A percentile compares a stretch with the other conserved stretches of the same genome.
Conservation (phyloP, 1,284 basidiomycete species). For the Sporisorium graminicola region DNA sequence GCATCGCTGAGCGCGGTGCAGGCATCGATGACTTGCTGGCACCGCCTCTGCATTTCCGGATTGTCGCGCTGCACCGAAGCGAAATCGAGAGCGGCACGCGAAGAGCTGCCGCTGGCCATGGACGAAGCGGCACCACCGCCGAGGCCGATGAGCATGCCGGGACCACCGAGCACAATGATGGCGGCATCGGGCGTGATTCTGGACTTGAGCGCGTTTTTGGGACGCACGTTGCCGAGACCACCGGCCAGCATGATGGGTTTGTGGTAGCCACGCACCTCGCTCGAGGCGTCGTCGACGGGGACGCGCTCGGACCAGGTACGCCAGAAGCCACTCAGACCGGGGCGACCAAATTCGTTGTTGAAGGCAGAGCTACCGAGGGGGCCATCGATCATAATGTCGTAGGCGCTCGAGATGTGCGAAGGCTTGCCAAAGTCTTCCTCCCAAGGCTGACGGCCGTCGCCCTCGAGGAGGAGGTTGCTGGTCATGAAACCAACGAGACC, state of each 20-base stretch:
- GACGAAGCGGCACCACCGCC: conserved; percentile 96
- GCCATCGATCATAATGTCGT: conserved; percentile 97
- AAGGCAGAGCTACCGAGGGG: conserved; percentile 94
- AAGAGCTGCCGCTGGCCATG: conserved; percentile 77
- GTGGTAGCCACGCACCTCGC: conserved; percentile 92
- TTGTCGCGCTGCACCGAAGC: conserved; percentile 98
- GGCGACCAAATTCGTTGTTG: conserved; percentile 98
- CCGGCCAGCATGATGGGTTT: conserved; percentile 99
- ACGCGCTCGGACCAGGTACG: conserved; percentile 67
- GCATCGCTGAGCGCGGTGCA: conserved; percentile 59
- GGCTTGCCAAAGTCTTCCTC: conserved; percentile 79
- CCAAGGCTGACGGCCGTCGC: conserved; percentile 60
- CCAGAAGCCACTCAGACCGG: conserved; percentile 76
- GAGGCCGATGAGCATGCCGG: conserved; percentile 94
- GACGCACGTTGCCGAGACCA: conserved; percentile 88
- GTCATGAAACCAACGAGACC: conserved; percentile 93
- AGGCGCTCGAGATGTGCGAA: conserved; percentile 87
- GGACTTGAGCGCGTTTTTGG: conserved; percentile 65
- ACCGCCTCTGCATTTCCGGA: conserved; percentile 96
- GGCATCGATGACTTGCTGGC: conserved; percentile 96
- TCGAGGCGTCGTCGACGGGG: conserved; percentile 41
- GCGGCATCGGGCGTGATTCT: conserved; percentile 61
- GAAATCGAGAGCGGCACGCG: conserved; percentile 91
- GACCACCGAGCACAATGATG: conserved; percentile 93
- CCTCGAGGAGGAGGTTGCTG: conserved; percentile 79